Percentiles rank a stretch among this genome's conserved stretches.
phyloP scores from a whole-genome alignment of 1,284 basidiomycete species.

The Marasmius tenuissimus region DNA sequence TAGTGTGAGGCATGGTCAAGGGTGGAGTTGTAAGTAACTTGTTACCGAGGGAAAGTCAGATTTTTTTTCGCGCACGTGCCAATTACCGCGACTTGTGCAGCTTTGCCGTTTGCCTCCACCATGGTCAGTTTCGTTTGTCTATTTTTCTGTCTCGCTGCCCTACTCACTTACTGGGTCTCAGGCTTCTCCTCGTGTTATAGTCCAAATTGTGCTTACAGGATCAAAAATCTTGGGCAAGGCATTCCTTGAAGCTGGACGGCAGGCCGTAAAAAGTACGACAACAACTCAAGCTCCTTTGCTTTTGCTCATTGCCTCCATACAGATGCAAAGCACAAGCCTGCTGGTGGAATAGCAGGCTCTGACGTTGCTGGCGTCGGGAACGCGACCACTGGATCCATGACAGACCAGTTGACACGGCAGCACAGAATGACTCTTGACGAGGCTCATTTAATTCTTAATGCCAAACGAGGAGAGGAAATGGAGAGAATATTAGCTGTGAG shows the following conservation, averaged over 20 bases:
- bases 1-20: slow-evolving; percentile 28
- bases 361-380: slow-evolving; percentile 74
- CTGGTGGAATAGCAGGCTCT: slow-evolving; percentile 46
- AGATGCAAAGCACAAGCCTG: slow-evolving; percentile 82
- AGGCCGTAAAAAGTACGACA: slow-evolving; percentile 88
- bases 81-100: not conserved
- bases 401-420: slow-evolving; percentile 78
- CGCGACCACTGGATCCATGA: slow-evolving; percentile 70
- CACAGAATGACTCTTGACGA: slow-evolving; percentile 96
- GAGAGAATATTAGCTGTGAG: slow-evolving; percentile 76
- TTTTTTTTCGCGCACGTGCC: slow-evolving; percentile 5
- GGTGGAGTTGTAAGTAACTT: slow-evolving; percentile 14
- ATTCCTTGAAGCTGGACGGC: slow-evolving; percentile 85
- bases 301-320: not conserved
- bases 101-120: slow-evolving; percentile 5
- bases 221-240: slow-evolving; percentile 90
- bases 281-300: not conserved
- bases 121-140: slow-evolving; percentile 13
- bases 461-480: slow-evolving; percentile 74
- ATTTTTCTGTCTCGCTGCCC: not conserved
- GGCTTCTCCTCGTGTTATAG: slow-evolving; percentile 75
- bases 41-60: not conserved
- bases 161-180: slow-evolving; percentile 25
- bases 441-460: slow-evolving; percentile 91
- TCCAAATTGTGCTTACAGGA: slow-evolving; percentile 83